Base-by-base conservation (phyloP, 2,329 filamentous ascomycete genomes). In the Neoscytalidium dimidiatum region DNA sequence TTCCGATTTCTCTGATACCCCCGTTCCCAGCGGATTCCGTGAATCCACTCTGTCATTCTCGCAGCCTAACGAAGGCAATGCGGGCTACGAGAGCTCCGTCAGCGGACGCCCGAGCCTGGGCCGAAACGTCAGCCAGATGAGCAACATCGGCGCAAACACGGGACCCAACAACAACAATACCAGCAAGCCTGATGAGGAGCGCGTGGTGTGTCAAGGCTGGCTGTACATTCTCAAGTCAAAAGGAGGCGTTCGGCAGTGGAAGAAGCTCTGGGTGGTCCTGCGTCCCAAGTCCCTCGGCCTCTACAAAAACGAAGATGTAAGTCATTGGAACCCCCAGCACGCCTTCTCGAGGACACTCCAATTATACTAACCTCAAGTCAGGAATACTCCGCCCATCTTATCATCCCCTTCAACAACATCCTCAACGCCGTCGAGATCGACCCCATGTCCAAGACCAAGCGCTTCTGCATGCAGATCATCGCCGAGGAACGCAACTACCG, bases 401-500 rank as follows among this genome's bases (percentile, higher is more conserved):
- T 99, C 70, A 82, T 97, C 35, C 88, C 91, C 3, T 87, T 98
- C 71, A 83, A 87, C 8, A 88, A 84, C 63, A 89, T 99, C 62
- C 90, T 98, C 71, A 92, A 96, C 70, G 94, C 92, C 1, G 94
- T 97, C 23, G 95, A 98, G 73, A 92, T 97, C 63, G 92, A 98
- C 70, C 90, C 94, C 0, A 81, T 96, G 68, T 94, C 91, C 72
- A 90, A 86, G 73, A 95, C 88, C 70, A 97, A 97, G 81, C 85
- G 84, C 52, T 88, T 91, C 74, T 98, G 95, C 77, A 84, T 98
- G 75, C 94, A 98, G 78, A 86, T 98, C 71, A 97, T 99, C 72
- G 92, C 91, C 38, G 94, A 97, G 71, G 94, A 98, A 74, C 95
- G 81, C 68, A 83, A 82, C 71, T 82, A 82, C 67, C 76, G 82